These are phyloP conservation scores for Arxiozyma heterogenica DNA, from an alignment of 1,139 yeast genomes.

Conservation along the genomic window DNA sequence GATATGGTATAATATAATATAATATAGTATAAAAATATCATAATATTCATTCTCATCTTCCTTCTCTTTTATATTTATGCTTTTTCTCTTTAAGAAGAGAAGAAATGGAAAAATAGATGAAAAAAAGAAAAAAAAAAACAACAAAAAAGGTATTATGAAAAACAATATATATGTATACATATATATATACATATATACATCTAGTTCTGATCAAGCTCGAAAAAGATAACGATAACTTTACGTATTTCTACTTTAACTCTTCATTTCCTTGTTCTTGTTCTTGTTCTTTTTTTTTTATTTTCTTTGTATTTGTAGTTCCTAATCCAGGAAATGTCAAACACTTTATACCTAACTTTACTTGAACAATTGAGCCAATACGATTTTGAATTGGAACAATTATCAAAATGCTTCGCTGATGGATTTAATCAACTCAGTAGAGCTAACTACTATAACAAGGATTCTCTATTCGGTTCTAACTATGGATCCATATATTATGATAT, in stretches of 20 bases:
- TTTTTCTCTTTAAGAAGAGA: neutral
- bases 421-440: constrained; percentile 25
- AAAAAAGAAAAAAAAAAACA: too few relatives aligned
- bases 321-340: constrained; percentile 3
- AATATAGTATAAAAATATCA: too few relatives aligned
- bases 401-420: constrained; percentile 20
- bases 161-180: neutral
- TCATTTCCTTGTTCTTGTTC: too few relatives aligned
- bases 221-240: too few relatives aligned
- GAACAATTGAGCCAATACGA: constrained; percentile 20
- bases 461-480: constrained; percentile 22
- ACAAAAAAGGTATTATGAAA: too few relatives aligned
- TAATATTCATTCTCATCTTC: too few relatives aligned
- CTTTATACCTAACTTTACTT: constrained; percentile 9
- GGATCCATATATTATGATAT: constrained; percentile 29
- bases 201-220: too few relatives aligned
- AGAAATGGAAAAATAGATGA: neutral
- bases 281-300: too few relatives aligned
- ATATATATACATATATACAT: neutral
- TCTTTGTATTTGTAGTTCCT: too few relatives aligned
- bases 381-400: constrained; percentile 23
- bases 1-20: too few relatives aligned
- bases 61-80: too few relatives aligned
- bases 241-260: too few relatives aligned
- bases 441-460: constrained; percentile 27